phyloP scores from a whole-genome alignment of 805 yeast species.

The Candida maesae region DNA sequence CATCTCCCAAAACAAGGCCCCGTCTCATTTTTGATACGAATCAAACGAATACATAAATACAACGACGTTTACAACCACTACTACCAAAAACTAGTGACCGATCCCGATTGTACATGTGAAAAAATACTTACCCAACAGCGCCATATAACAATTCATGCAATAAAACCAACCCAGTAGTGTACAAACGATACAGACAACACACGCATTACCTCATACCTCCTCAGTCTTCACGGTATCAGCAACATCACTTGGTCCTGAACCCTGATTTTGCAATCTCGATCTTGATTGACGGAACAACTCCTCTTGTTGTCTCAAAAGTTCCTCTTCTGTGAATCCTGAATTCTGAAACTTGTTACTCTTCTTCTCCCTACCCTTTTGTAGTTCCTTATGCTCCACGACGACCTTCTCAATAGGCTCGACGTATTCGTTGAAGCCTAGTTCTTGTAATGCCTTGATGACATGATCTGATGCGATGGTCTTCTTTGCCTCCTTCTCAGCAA shows the following conservation, averaged over 20 bases:
- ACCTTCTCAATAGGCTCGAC: conserved; percentile 77
- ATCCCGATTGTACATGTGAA: no score
- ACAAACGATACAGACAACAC: background rate
- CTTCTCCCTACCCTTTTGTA: conserved; percentile 82
- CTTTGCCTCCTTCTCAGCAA: conserved; percentile 93
- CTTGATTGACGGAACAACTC: conserved; percentile 80
- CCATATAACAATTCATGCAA: background rate
- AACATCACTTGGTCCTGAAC: background rate
- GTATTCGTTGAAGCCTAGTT: conserved; percentile 82
- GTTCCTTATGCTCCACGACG: conserved; percentile 81
- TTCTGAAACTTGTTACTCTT: conserved; percentile 91
- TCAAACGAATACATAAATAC: no score
- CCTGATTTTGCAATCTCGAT: conserved; percentile 48
- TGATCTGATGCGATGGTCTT: conserved; percentile 97
- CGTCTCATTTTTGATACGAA: no score
- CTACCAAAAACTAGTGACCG: no score
- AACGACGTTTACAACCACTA: no score
- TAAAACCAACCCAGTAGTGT: conserved; percentile 4
- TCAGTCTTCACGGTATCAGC: conserved; percentile 8
- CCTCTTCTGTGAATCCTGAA: conserved; percentile 90
- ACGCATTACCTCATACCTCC: background rate
- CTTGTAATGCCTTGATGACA: conserved; percentile 83
- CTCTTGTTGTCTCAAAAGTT: conserved; percentile 86
- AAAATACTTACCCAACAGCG: background rate
- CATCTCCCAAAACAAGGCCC: no score